Evolutionary conservation across 108 stramenopile species (phyloP).

Genomic region (Schizochytrium sp.): DNA sequence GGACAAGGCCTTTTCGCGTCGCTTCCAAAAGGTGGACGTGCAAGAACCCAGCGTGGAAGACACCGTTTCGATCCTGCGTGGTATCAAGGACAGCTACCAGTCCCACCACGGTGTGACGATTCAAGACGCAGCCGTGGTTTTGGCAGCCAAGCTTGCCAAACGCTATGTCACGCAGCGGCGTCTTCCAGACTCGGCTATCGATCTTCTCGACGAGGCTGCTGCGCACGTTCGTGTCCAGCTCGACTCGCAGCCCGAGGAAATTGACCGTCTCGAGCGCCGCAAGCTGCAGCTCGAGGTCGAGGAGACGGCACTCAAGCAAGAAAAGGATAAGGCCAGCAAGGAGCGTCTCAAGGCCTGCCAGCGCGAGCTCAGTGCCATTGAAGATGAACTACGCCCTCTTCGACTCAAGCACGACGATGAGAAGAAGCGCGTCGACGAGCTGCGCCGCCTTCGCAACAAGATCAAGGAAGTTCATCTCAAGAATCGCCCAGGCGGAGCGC

Average conservation of each 20-base stretch:
- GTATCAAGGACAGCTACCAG: constrained; percentile 80
- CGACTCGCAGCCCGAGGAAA: constrained; percentile 72
- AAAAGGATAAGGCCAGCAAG: constrained; percentile 68
- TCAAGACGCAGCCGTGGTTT: constrained; percentile 73
- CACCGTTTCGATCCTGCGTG: constrained; percentile 86
- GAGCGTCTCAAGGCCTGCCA: constrained; percentile 55
- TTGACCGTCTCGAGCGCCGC: constrained; percentile 74
- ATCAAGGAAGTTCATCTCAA: constrained; percentile 67
- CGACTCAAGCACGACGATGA: constrained; percentile 67
- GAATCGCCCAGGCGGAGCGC: constrained; percentile 71
- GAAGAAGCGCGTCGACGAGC: constrained; percentile 68
- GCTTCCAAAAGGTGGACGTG: constrained; percentile 89
- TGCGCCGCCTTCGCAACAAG: constrained; percentile 70
- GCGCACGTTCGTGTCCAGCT: constrained; percentile 79
- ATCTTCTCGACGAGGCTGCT: constrained; percentile 90
- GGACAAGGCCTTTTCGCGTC: constrained; percentile 88
- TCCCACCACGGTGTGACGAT: constrained; percentile 90
- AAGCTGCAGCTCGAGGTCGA: constrained; percentile 88
- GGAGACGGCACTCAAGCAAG: constrained; percentile 67
- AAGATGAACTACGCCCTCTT: constrained; percentile 50
- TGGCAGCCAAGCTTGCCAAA: constrained; percentile 82
- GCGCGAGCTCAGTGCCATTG: constrained; percentile 60
- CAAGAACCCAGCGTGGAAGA: constrained; percentile 81
- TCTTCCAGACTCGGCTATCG: constrained; percentile 89
- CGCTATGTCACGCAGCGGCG: constrained; percentile 87